Evolutionary conservation across 805 yeast species (phyloP), one percentile per base, ranked within the genome.

Genomic region (Sugiyamaella chiloensis): DNA sequence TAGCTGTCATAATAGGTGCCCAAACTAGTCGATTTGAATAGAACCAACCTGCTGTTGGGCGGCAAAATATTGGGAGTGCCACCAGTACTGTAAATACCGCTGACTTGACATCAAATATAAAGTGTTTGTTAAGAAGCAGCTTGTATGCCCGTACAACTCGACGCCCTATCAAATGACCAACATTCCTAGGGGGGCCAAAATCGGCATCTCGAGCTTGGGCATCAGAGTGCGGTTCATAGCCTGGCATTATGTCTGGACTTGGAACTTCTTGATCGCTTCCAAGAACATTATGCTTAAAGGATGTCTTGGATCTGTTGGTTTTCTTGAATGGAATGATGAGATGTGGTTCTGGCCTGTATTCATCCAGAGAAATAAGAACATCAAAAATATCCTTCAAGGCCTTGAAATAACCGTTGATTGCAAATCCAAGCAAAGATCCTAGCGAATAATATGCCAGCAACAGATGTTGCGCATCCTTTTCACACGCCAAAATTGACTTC

Each of bases 1-100:
- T 45, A 1, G 59, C 54, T 0, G 63, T 54, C 56, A 66, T 54
- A 20, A 67, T 60, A 2, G 61, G 55, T 1, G 52, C 62, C 71
- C 71, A 67, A 12, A 62, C 49, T 1, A 58, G 47, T 2, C 61
- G 48, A 40, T 57, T 42, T 3, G 44, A 34, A 31, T 58, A 60
- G 21, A 56, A 58, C 52, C 54, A 55, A 8, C 46, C 44, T 1
- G 61, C 58, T 0, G 64, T 59, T 1, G 61, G 37, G 17, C 57
- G 49, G 40, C 52, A 49, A 42, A 59, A 60, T 26, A 57, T 56
- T 1, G 68, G 67, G 6, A 58, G 47, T 2, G 62, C 47, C 1
- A 59, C 43, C 2, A 53, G 48, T 2, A 57, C 44, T 3, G 55
- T 52, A 17, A 61, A 48, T 1, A 56, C 48, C 2, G 64, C 61